These are phyloP conservation scores for Misopates orontium DNA, from an alignment of 257 asterid species.

Conservation along the genomic window DNA sequence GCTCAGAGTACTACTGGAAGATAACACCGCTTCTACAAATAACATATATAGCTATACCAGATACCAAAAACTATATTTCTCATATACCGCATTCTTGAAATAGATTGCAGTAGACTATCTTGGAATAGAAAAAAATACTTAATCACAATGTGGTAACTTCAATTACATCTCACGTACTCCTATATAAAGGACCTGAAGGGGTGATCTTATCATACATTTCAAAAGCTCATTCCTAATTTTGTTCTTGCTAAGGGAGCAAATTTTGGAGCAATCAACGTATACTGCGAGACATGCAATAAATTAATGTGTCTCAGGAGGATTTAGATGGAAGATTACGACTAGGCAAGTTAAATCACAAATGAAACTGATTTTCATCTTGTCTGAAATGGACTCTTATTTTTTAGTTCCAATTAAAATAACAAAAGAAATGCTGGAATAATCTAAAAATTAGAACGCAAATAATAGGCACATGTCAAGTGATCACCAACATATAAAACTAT, in stretches of 20 bases:
- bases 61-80: neutral
- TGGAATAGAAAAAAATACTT: constrained; percentile 4
- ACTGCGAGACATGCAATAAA: neutral
- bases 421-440: neutral
- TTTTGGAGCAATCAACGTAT: neutral
- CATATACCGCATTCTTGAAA: neutral
- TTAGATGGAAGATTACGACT: constrained; percentile 14
- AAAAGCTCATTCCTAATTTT: neutral
- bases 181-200: neutral
- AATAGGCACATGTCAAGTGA: constrained; percentile 2
- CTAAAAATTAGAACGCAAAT: neutral
- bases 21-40: neutral
- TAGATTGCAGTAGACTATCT: neutral
- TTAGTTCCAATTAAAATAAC: constrained; percentile 16
- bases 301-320: neutral
- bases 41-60: neutral
- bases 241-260: constrained; percentile 3
- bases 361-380: neutral
- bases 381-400: neutral
- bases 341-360: neutral
- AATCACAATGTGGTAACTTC: neutral
- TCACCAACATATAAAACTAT: neutral
- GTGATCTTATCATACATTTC: neutral
- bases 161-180: neutral
- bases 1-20: neutral